Conservation (phyloP, 2,329 filamentous ascomycete species). For the Colletotrichum tofieldiae region DNA sequence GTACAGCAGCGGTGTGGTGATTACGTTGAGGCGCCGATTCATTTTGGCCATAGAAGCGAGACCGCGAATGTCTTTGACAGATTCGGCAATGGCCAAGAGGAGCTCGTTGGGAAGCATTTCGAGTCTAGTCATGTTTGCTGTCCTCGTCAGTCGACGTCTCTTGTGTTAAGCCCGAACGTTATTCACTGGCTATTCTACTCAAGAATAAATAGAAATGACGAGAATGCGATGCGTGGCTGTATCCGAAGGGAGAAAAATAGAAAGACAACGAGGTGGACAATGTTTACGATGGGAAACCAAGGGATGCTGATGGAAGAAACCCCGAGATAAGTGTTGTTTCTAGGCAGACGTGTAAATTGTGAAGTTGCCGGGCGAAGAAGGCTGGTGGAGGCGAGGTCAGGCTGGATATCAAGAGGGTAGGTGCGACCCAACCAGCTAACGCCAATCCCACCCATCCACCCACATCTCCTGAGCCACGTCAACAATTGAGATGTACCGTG, state of each 20-base stretch:
- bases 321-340: background rate
- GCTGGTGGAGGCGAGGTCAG: background rate
- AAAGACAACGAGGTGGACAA: background rate
- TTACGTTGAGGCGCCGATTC: constrained; percentile 3
- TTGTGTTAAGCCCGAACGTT: background rate
- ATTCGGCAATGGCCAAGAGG: background rate
- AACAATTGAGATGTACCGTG: background rate
- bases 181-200: too few species aligned
- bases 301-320: background rate
- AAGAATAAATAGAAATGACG: background rate
- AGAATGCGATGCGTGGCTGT: background rate
- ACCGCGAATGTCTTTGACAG: constrained; percentile 6
- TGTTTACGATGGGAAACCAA: background rate
- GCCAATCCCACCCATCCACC: background rate
- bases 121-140: background rate
- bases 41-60: constrained; percentile 17
- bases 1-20: constrained; percentile 5
- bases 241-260: background rate
- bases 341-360: background rate
- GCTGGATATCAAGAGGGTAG: background rate
- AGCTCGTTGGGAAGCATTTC: background rate
- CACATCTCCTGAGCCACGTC: background rate
- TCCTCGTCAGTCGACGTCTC: background rate
- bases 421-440: background rate
- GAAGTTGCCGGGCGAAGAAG: background rate